A percentile compares a stretch with the other conserved stretches of the same genome.
These are phyloP conservation scores for Tolypocladium sp. DNA, from an alignment of 2,329 filamentous ascomycete species.

Conservation along the genomic window DNA sequence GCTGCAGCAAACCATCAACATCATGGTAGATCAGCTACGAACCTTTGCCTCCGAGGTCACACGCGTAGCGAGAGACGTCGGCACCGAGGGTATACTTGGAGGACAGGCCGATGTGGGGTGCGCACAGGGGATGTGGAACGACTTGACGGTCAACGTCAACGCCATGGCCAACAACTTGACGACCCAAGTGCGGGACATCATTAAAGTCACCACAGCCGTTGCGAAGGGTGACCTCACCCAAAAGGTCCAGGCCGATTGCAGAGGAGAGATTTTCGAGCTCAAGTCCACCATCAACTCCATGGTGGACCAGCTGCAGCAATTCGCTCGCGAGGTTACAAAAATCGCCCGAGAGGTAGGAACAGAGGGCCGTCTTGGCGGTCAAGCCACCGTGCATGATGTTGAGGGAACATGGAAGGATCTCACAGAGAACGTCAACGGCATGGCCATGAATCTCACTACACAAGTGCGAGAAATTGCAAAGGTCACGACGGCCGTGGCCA, in stretches of 20 bases:
- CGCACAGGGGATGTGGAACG: constrained; percentile 83
- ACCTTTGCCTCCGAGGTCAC: constrained; percentile 81
- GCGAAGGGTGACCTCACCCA: constrained; percentile 86
- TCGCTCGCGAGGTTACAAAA: constrained; percentile 93
- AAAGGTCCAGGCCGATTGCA: constrained; percentile 88
- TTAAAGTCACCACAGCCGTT: constrained; percentile 65
- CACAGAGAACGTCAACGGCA: constrained; percentile 92
- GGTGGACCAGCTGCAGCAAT: constrained; percentile 96
- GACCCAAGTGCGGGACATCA: constrained; percentile 93
- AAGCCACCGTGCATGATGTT: constrained; percentile 92
- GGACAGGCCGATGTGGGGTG: constrained; percentile 77
- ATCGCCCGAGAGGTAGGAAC: constrained; percentile 95
- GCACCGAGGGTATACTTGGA: constrained; percentile 73
- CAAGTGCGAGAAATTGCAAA: constrained; percentile 97
- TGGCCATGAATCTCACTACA: constrained; percentile 96
- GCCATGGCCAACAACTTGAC: constrained; percentile 84
- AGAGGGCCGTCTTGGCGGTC: constrained; percentile 85
- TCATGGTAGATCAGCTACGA: constrained; percentile 78
- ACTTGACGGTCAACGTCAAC: constrained; percentile 77
- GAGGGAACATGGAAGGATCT: constrained; percentile 96
- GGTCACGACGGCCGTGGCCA: constrained; percentile 90
- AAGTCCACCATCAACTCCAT: constrained; percentile 99
- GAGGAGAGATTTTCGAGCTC: constrained; percentile 85
- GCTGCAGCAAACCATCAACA: constrained; percentile 79
- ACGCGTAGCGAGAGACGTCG: constrained; percentile 73